A percentile compares a stretch with the other conserved stretches of the same genome.
Conservation (phyloP, 768 basidiomycete species). For the Lactifluus hygrophoroides region DNA sequence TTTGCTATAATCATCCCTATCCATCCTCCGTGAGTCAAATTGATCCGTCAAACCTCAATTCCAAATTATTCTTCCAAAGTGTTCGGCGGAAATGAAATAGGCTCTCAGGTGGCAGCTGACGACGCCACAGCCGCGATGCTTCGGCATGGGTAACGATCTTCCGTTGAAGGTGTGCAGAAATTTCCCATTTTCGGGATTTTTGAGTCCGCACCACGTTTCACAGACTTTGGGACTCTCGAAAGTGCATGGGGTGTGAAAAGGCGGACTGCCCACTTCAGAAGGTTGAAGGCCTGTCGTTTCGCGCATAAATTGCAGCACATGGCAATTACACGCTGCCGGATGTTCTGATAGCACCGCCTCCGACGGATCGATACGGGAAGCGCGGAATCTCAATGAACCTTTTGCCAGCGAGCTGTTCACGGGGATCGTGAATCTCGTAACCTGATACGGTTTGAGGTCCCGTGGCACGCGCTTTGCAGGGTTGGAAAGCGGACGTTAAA, state of each 20-base stretch:
- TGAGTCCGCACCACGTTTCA: background rate
- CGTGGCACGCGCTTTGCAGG: background rate
- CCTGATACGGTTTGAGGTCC: constrained; percentile 1
- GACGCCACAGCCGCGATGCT: constrained; percentile 16
- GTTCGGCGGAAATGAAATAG: constrained; percentile 8
- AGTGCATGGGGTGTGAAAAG: background rate
- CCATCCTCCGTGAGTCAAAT: background rate
- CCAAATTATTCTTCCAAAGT: constrained; percentile 5
- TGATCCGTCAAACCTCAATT: background rate
- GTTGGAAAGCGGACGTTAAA: constrained; percentile 4
- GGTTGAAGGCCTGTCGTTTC: background rate
- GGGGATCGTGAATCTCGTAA: constrained; percentile 6
- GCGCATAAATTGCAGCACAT: background rate
- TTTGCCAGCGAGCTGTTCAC: background rate
- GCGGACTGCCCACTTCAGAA: background rate
- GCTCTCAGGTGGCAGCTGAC: constrained; percentile 11
- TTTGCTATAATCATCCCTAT: background rate
- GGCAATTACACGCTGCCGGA: background rate
- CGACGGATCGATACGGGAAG: constrained; percentile 16
- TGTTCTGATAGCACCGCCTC: background rate
- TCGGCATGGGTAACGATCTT: background rate
- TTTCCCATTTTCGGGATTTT: background rate
- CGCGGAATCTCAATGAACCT: constrained; percentile 6
- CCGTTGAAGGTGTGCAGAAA: background rate
- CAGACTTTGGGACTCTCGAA: background rate